Percentiles rank a stretch among this genome's conserved stretches.
phyloP scores from a whole-genome alignment of 129 eudicot genomes.

The Lactuca saligna region DNA sequence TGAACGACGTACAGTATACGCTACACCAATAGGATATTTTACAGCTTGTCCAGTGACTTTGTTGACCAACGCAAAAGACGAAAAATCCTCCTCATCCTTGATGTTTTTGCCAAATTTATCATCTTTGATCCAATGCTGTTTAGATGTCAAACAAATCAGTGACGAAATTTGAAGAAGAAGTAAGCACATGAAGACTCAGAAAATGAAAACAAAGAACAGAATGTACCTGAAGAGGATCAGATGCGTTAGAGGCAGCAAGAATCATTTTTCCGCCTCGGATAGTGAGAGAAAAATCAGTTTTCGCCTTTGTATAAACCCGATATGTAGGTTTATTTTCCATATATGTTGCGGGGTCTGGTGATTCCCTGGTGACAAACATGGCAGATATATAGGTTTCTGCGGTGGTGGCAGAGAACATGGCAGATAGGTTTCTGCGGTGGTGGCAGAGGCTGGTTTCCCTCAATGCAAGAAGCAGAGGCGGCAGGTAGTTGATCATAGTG shows the following conservation, averaged over 20 bases:
- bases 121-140: constrained; percentile 89
- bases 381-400: not conserved
- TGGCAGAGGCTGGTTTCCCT: too few relatives aligned
- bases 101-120: constrained; percentile 70
- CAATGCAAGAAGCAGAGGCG: not conserved
- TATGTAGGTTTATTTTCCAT: constrained; percentile 24
- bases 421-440: too few relatives aligned
- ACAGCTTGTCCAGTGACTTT: constrained; percentile 76
- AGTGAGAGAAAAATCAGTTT: constrained; percentile 43
- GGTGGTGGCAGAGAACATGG: constrained; percentile 30
- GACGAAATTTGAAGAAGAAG: not conserved
- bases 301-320: constrained; percentile 54
- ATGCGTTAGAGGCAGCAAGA: constrained; percentile 48
- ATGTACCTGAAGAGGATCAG: constrained; percentile 56
- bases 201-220: too few relatives aligned
- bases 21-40: constrained; percentile 73
- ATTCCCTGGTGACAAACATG: constrained; percentile 4
- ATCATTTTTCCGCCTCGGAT: constrained; percentile 57
- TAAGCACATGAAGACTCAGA: too few relatives aligned
- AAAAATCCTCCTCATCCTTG: constrained; percentile 74
- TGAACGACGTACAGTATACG: constrained; percentile 54
- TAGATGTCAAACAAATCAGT: not conserved
- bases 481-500: not conserved
- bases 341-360: too few relatives aligned
- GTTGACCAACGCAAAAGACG: constrained; percentile 73